Evolutionary conservation across 495 filamentous ascomycete genomes (phyloP).

Genomic region (Neurospora sp.): DNA sequence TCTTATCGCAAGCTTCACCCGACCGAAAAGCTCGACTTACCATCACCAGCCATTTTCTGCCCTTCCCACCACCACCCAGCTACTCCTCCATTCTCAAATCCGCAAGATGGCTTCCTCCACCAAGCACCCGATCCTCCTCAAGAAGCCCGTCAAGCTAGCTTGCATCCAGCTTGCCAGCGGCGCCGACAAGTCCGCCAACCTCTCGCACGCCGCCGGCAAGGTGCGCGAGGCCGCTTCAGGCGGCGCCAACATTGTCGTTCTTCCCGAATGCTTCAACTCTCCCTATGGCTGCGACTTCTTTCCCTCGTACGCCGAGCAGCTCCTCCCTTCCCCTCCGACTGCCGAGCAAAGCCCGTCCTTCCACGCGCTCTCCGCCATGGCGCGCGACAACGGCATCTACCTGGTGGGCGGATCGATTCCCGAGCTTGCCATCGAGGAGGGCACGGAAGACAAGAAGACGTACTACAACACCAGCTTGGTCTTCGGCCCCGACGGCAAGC

Average conservation of each 20-base stretch:
- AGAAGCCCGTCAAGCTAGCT: constrained; percentile 70
- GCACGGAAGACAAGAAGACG: constrained; percentile 35
- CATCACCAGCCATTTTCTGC: background rate
- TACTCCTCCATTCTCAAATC: constrained; percentile 4
- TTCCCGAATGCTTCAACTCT: constrained; percentile 91
- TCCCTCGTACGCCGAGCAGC: constrained; percentile 79
- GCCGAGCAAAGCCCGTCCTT: constrained; percentile 63
- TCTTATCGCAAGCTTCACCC: background rate
- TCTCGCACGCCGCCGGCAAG: constrained; percentile 65
- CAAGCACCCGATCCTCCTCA: constrained; percentile 49
- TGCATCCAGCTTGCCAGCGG: constrained; percentile 72
- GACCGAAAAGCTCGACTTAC: background rate
- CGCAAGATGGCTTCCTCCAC: constrained; percentile 33
- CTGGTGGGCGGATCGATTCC: constrained; percentile 90
- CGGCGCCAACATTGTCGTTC: constrained; percentile 66
- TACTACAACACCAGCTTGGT: constrained; percentile 88
- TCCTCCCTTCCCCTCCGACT: constrained; percentile 69
- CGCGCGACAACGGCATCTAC: constrained; percentile 63
- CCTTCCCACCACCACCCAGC: background rate
- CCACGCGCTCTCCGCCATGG: constrained; percentile 73
- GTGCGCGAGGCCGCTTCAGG: constrained; percentile 69
- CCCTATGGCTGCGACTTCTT: constrained; percentile 92
- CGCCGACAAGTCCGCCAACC: constrained; percentile 76
- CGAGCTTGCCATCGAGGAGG: constrained; percentile 45
- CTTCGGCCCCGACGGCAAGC: constrained; percentile 63